Evolutionary conservation across 2,329 filamentous ascomycete species (phyloP), one percentile per base, ranked within the genome.

Genomic region (Aspergillus neoniger): DNA sequence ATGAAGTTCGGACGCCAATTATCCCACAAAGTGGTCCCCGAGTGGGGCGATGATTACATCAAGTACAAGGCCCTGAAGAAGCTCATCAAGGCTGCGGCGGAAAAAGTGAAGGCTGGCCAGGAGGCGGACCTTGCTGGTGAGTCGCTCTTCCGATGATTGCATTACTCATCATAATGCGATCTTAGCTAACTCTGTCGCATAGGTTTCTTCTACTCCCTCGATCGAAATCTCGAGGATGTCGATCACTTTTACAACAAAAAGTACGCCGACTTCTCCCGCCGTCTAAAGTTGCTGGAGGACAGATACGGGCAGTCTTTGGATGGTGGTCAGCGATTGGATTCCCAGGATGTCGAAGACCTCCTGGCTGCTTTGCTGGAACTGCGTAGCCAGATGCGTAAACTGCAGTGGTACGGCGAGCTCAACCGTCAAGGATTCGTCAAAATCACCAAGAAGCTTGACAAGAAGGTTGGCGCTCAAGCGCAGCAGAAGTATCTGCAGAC

Each of bases 361-460:
- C 90, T 96, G 81, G 92, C 90, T 38, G 92, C 93, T 38, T 81
- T 99, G 54, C 85, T 98, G 32, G 95, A 99, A 77, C 83, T 98
- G 62, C 87, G 95, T 59, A 89, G 88, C 55, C 91, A 96, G 73
- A 79, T 98, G 67, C 86, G 95, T 61, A 98, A 98, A 71, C 82
- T 99, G 55, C 91, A 96, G 76, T 98, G 93, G 93, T 99, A 98
- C 74, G 94, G 93, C 53, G 94, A 98, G 78, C 94, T 98, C 71
- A 99, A 99, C 76, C 87, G 93, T 55, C 85, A 91, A 65, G 95
- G 95, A 2, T 99, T 99, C 72, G 87, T 96, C 75, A 99, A 99
- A 80, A 99, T 99, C 76, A 96, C 95, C 55, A 99, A 99, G 82
- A 99, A 99, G 79, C 82, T 97, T 49, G 95, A 99, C 79, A 99